Evolutionary conservation across 2,329 filamentous ascomycete genomes (phyloP), one percentile per base, ranked within the genome.

Genomic region (Calonectria pteridis): DNA sequence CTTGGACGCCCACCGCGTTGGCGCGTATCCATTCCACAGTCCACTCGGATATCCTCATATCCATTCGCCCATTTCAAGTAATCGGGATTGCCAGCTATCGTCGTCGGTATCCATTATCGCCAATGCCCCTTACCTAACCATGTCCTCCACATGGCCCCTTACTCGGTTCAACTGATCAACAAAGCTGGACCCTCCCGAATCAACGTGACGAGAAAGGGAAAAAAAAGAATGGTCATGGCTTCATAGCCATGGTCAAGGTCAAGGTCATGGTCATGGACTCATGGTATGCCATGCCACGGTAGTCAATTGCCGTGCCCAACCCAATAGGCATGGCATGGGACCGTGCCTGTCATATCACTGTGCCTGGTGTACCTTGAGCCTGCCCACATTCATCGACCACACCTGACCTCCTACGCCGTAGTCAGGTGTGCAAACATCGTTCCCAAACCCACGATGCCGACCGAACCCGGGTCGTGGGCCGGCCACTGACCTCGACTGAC

Each of bases 401-500:
- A 73, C 53, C 72, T 71, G 72, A 70, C 50, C 69, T 50, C 35
- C 31, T 49, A 33, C 40, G 69, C 40, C 50, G 53, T 50, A 40
- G 65, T 72, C 72, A 67, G 58, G 26, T 65, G 63, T 28, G 63
- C 50, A 69, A 62, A 69, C 43, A 31, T 58, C 50, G 51, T 62
- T 65, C 59, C 64, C 67, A 69, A 62, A 62, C 55, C 67, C 69
- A 65, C 67, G 68, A 73, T 71, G 67, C 78, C 74, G 72, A 75
- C 73, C 70, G 75, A 68, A 46, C 73, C 79, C 76, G 73, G 77
- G 70, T 50, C 67, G 66, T 73, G 76, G 72, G 68, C 72, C 77
- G 71, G 75, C 69, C 69, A 67, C 74, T 74, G 72, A 77, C 78
- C 75, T 80, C 71, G 64, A 79, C 76, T 80, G 72, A 80, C 76